A percentile compares a stretch with the other conserved stretches of the same genome.
These are phyloP conservation scores for Dictyophora rubrovolvata DNA, from an alignment of 768 basidiomycete genomes.

Conservation along the genomic window DNA sequence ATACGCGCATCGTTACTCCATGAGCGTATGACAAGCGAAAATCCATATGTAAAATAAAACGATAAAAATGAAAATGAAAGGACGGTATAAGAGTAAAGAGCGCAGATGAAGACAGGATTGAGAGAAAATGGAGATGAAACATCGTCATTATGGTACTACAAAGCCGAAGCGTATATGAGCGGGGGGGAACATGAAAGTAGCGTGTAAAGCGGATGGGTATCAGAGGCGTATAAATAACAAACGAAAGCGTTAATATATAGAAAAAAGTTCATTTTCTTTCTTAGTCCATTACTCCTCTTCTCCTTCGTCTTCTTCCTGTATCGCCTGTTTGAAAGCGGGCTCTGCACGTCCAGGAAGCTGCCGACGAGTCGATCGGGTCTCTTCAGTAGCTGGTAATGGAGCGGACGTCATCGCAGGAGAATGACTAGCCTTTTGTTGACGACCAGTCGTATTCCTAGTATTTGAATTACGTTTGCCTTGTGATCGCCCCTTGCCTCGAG, in stretches of 20 bases:
- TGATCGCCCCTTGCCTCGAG: slow-evolving; percentile 18
- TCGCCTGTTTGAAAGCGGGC: slow-evolving; percentile 57
- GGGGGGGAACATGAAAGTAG: neutral
- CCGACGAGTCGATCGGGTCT: slow-evolving; percentile 43
- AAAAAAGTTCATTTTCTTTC: slow-evolving; percentile 8
- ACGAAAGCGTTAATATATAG: slow-evolving; percentile 21
- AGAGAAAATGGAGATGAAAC: neutral
- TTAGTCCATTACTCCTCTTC: slow-evolving; percentile 45
- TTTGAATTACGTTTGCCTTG: slow-evolving; percentile 18
- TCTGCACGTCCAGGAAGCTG: slow-evolving; percentile 69
- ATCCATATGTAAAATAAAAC: no score
- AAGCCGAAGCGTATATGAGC: neutral
- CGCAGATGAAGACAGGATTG: slow-evolving; percentile 30
- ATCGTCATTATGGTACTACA: neutral
- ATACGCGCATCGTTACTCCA: no score
- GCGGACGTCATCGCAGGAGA: slow-evolving; percentile 53
- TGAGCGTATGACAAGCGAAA: no score
- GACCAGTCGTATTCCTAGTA: slow-evolving; percentile 24
- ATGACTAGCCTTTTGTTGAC: slow-evolving; percentile 40
- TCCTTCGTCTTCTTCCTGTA: slow-evolving; percentile 80
- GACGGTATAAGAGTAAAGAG: slow-evolving; percentile 19
- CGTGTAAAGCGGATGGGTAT: slow-evolving; percentile 2
- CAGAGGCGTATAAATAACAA: slow-evolving; percentile 30
- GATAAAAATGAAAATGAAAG: no score
- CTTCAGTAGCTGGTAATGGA: slow-evolving; percentile 45